Base-by-base conservation (phyloP, 2,329 filamentous ascomycete species). In the Sclerotinia subarctica region DNA sequence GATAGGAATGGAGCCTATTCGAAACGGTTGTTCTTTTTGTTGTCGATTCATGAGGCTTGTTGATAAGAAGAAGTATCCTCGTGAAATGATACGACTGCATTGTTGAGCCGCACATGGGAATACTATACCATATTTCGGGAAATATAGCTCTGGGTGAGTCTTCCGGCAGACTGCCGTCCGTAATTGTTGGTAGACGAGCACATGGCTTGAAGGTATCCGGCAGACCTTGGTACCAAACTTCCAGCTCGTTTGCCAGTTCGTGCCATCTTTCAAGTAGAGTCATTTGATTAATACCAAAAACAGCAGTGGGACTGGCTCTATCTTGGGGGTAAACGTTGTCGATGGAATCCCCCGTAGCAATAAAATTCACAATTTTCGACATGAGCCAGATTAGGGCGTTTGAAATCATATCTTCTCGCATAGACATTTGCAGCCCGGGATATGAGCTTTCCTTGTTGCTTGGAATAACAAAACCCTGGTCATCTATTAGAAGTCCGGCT, bases 11-110 rank as follows among this genome's bases (percentile, higher is more conserved):
- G 49, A 88, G 78, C 17, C 85, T 81, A 69, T 82, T 82, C 57
- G 82, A 83, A 0, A 87, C 79, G 3, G 83, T 85, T 26, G 82
- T 82, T 26, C 82, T 80, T 24, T 81, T 80, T 68, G 82, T 81
- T 1, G 85, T 83, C 0, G 82, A 84, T 68, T 88, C 83, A 21
- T 83, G 81, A 0, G 85, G 85, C 68, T 85, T 83, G 72, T 90
- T 88, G 70, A 88, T 82, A 17, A 88, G 80, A 0, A 90, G 76
- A 5, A 88, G 81, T 15, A 89, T 86, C 54, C 85, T 82, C 0
- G 85, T 86, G 79, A 90, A 89, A 73, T 90, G 85, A 71, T 88
- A 89, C 69, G 83, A 83, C 73, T 89, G 86, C 82, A 89, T 89
- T 1, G 86, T 86, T 2, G 87, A 86, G 0, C 85, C 86, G 76